Percentiles rank a stretch among this genome's conserved stretches.
These are phyloP conservation scores for Heterobasidion parviporum DNA, from an alignment of 1,284 basidiomycete species.

Conservation along the genomic window DNA sequence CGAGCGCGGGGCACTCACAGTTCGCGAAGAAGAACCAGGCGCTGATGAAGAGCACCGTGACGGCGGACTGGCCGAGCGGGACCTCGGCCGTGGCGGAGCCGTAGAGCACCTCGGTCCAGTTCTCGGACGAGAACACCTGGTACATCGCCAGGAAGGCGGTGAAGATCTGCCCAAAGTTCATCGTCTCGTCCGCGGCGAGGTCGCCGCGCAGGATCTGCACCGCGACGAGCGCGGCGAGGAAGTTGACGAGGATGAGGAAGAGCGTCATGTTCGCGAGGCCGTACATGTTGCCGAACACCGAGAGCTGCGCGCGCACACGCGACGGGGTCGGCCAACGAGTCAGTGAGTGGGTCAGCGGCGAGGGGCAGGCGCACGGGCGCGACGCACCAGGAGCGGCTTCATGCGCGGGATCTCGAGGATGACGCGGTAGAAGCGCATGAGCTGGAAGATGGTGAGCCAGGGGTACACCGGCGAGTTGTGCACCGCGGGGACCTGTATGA, in stretches of 20 bases:
- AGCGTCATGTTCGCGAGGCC: conserved; percentile 92
- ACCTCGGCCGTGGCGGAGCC: conserved; percentile 57
- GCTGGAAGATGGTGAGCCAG: conserved; percentile 90
- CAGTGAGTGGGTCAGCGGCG: conserved; percentile 1
- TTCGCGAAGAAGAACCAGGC: conserved; percentile 93
- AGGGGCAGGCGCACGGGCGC: not conserved
- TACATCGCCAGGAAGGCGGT: conserved; percentile 89
- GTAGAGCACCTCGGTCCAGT: conserved; percentile 89
- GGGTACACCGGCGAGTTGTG: conserved; percentile 61
- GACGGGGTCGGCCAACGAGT: not conserved
- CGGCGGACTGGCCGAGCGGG: conserved; percentile 61
- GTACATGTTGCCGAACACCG: conserved; percentile 89
- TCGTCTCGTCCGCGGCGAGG: conserved; percentile 41
- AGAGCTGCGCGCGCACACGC: conserved; percentile 38
- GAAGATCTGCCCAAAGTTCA: conserved; percentile 88
- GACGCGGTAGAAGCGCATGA: conserved; percentile 89
- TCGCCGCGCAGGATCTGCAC: conserved; percentile 80
- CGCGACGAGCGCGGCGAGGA: conserved; percentile 77
- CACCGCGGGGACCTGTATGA: conserved; percentile 86
- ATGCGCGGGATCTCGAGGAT: conserved; percentile 86
- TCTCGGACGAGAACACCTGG: conserved; percentile 90
- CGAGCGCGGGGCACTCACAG: conserved; percentile 43
- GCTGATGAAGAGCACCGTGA: conserved; percentile 72
- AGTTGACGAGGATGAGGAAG: conserved; percentile 88
- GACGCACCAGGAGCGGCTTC: conserved; percentile 65